Conservation (phyloP, 2,329 filamentous ascomycete species). For the Neofusicoccum umdonicola region DNA sequence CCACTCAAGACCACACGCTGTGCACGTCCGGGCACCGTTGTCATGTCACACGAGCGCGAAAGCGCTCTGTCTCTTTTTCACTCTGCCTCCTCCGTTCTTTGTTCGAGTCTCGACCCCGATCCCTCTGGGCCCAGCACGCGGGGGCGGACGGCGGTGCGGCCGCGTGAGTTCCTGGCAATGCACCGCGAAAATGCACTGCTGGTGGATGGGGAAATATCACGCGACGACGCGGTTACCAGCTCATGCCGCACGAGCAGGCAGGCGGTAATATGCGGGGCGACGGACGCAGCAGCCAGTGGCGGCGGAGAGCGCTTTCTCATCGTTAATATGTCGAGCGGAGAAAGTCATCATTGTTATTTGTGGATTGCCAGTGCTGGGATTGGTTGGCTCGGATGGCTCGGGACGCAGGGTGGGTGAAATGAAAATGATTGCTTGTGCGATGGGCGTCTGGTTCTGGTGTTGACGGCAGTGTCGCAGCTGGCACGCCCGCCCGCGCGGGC, state of each 20-base stretch:
- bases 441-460: background rate
- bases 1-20: background rate
- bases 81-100: slow-evolving; percentile 3
- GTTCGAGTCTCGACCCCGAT: background rate
- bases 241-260: background rate
- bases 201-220: background rate
- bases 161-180: background rate
- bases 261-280: background rate
- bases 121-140: background rate
- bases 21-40: background rate
- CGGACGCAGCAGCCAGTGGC: background rate
- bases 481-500: background rate
- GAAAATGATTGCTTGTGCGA: background rate
- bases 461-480: background rate
- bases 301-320: background rate
- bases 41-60: slow-evolving; percentile 5
- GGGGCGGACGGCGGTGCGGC: background rate
- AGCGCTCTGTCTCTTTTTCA: slow-evolving; percentile 14
- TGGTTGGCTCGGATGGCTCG: background rate
- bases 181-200: background rate
- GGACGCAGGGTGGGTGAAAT: background rate
- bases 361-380: too few species aligned
- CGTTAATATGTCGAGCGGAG: background rate
- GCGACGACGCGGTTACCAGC: background rate
- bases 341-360: background rate